Evolutionary conservation across 1,284 basidiomycete species (phyloP).

Genomic region (Marasmius sp.): DNA sequence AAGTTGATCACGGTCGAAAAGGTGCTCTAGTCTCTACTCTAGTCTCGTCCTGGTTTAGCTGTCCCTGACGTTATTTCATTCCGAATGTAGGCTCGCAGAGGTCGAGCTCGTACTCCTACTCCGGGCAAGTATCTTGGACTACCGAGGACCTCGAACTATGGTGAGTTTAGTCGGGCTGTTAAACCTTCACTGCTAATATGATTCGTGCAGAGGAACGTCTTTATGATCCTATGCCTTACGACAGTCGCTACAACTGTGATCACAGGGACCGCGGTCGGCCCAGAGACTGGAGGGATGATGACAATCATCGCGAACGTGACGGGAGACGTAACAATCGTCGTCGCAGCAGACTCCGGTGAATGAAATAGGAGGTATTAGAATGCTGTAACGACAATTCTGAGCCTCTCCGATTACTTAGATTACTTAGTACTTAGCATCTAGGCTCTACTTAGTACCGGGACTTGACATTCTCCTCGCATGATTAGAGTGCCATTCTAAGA

Average conservation of each 20-base stretch:
- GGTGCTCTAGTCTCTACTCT: constrained; percentile 38
- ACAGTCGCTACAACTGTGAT: constrained; percentile 63
- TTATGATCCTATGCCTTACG: constrained; percentile 80
- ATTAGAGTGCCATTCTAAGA: no score
- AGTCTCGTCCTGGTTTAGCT: neutral
- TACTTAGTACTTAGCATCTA: no score
- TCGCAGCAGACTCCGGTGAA: constrained; percentile 34
- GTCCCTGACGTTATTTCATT: neutral
- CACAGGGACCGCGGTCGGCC: constrained; percentile 42
- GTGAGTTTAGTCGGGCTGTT: constrained; percentile 32
- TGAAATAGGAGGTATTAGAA: constrained; percentile 31
- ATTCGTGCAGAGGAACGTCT: constrained; percentile 50
- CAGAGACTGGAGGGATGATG: constrained; percentile 41
- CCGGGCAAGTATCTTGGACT: constrained; percentile 94
- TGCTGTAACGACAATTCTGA: no score
- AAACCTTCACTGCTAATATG: constrained; percentile 2
- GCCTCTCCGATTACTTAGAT: no score
- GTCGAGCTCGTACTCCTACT: constrained; percentile 92
- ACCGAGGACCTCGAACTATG: constrained; percentile 68
- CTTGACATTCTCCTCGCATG: no score
- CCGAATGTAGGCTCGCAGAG: constrained; percentile 85
- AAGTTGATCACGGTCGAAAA: constrained; percentile 87
- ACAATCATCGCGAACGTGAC: constrained; percentile 39
- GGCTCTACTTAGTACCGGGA: no score
- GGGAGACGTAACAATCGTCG: constrained; percentile 40